These are phyloP conservation scores for Flueggea neowawraea DNA, from an alignment of 441 rosid species.

Conservation along the genomic window DNA sequence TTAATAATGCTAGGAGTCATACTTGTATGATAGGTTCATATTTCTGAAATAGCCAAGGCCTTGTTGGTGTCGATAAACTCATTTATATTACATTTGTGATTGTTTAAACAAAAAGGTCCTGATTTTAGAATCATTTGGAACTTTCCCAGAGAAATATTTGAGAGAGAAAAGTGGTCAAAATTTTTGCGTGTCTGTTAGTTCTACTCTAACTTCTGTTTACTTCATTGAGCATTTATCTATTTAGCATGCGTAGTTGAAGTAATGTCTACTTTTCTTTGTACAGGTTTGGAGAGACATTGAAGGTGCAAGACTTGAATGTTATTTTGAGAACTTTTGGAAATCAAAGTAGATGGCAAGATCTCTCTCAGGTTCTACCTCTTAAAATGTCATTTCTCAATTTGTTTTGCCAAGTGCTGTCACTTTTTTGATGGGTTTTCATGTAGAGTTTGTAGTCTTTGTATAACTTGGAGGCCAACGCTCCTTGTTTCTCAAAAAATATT, in stretches of 20 bases:
- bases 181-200: neutral
- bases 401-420: neutral
- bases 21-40: no score
- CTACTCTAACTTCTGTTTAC: neutral
- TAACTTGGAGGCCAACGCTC: no score
- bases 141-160: no score
- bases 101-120: no score
- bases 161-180: no score
- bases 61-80: no score
- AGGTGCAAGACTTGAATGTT: slow-evolving; percentile 81
- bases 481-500: no score
- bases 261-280: neutral
- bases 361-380: slow-evolving; percentile 54
- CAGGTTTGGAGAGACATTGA: slow-evolving; percentile 54
- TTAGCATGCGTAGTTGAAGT: neutral
- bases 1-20: no score
- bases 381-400: neutral
- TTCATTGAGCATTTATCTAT: neutral
- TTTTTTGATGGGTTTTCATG: neutral
- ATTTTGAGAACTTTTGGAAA: slow-evolving; percentile 71
- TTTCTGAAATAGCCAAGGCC: no score
- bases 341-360: slow-evolving; percentile 59
- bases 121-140: no score
- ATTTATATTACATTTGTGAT: no score
- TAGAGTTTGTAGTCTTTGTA: no score